phyloP scores from a whole-genome alignment of 257 asterid genomes.

The Craterostigma plantagineum region DNA sequence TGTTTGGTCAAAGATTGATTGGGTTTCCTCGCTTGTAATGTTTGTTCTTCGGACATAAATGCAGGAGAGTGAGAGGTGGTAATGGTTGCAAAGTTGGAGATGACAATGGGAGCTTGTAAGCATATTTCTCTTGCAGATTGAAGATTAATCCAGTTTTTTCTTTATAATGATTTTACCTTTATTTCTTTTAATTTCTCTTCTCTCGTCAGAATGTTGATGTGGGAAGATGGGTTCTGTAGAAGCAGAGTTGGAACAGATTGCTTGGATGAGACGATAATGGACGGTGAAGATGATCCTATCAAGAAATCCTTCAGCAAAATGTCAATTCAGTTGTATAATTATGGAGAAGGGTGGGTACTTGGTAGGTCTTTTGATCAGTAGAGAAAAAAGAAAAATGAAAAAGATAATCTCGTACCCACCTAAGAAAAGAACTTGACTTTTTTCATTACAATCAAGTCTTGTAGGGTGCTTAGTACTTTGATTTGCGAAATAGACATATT shows the following conservation, averaged over 20 bases:
- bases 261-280: constrained; percentile 71
- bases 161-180: constrained; percentile 5
- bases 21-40: neutral
- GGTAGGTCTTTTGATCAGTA: constrained; percentile 60
- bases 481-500: constrained; percentile 9
- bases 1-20: constrained; percentile 1
- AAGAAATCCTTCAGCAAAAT: constrained; percentile 97
- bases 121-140: neutral
- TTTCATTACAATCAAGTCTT: too few relatives aligned
- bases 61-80: constrained; percentile 93
- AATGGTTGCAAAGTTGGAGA: constrained; percentile 98
- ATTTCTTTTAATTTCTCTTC: constrained; percentile 6
- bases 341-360: constrained; percentile 99
- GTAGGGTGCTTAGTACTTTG: neutral
- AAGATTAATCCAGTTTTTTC: constrained; percentile 7
- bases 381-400: constrained; percentile 4
- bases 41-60: constrained; percentile 2
- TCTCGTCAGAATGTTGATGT: constrained; percentile 92
- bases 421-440: too few relatives aligned
- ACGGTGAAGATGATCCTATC: constrained; percentile 70
- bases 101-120: constrained; percentile 98
- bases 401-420: too few relatives aligned
- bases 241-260: constrained; percentile 52
- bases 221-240: constrained; percentile 99
- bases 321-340: constrained; percentile 97